Base-by-base conservation (phyloP, 345 rosid genomes). In the Anastatica hierochuntica region DNA sequence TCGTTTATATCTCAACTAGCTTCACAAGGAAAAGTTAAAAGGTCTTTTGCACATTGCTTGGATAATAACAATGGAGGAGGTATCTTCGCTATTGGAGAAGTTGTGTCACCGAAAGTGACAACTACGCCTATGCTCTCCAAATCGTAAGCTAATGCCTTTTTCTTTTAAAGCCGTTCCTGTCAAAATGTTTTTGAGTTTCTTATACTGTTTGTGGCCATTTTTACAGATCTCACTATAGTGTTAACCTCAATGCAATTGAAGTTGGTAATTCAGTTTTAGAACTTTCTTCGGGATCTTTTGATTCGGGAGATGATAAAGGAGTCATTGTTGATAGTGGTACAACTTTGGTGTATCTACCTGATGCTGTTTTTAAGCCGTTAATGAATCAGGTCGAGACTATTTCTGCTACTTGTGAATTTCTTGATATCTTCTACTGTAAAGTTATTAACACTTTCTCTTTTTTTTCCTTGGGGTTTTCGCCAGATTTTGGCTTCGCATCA, bases 311-410 rank as follows among this genome's bases (percentile, higher is more conserved):
- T 27, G 66, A 47, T n/a, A 79, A 52, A 47, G 89, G 81, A 72
- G 76, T 92, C 14, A 84, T 90, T 62, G 48, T 90, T 21, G 98
- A 90, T 60, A 90, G 96, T 64, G 98, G 98, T 61, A 87, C 98
- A 40, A 87, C 96, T 61, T 70, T 90, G 74, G 84, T 85, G 39
- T 90, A 87, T 78, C 77, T 90, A 62, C 98, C 98, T 4, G 56
- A 50, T 0, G 47, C 43, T 29, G 72, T 87, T 37, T 84, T 62
- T 63, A 65, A 80, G 13, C 42, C 77, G 17, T 2, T 90, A 59
- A 58, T 84, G 78, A 48, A 3, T 27, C n/a, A n/a, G n/a, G n/a
- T n/a, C n/a, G n/a, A n/a, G n/a, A n/a, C n/a, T n/a, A n/a, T n/a
- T n/a, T n/a, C n/a, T n/a, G n/a, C n/a, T n/a, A n/a, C n/a, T n/a